phyloP scores from a whole-genome alignment of 257 asterid species.

The Cynanchum wilfordii region DNA sequence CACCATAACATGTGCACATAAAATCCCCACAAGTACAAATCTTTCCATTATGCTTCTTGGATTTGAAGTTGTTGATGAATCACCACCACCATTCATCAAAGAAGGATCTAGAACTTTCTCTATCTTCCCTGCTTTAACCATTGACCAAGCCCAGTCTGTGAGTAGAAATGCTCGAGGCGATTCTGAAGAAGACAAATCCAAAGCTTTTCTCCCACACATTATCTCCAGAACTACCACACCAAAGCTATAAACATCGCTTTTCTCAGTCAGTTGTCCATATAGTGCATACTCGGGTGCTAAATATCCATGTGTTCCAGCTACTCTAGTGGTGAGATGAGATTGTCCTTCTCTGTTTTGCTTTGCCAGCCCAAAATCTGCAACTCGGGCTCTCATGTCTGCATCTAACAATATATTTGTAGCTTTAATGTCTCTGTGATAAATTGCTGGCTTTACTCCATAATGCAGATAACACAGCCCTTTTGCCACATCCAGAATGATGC shows the following conservation, averaged over 20 bases:
- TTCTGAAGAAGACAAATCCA: conserved; percentile 49
- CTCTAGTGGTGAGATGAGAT: conserved; percentile 84
- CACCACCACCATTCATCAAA: conserved; percentile 38
- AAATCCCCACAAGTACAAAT: conserved; percentile 65
- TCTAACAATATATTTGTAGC: conserved; percentile 82
- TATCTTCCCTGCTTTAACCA: conserved; percentile 53
- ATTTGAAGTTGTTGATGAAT: conserved; percentile 32
- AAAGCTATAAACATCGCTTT: conserved; percentile 88
- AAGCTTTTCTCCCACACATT: conserved; percentile 90
- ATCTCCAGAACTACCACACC: conserved; percentile 87
- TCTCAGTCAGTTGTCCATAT: conserved; percentile 83
- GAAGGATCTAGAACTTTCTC: conserved; percentile 51
- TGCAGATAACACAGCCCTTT: conserved; percentile 69
- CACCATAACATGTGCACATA: conserved; percentile 94
- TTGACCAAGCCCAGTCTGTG: conserved; percentile 94
- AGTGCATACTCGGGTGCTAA: conserved; percentile 91
- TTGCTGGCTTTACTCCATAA: conserved; percentile 79
- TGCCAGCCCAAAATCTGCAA: conserved; percentile 87
- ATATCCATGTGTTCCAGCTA: conserved; percentile 93
- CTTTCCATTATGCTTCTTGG: conserved; percentile 75
- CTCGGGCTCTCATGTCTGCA: conserved; percentile 77
- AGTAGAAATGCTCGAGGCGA: conserved; percentile 49
- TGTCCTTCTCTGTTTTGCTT: conserved; percentile 69
- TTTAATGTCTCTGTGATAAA: conserved; percentile 79
- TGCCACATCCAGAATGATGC: conserved; percentile 77